A percentile compares a stretch with the other conserved stretches of the same genome.
Evolutionary conservation across 768 basidiomycete species (phyloP).

Genomic region (Serpula lacrymans): DNA sequence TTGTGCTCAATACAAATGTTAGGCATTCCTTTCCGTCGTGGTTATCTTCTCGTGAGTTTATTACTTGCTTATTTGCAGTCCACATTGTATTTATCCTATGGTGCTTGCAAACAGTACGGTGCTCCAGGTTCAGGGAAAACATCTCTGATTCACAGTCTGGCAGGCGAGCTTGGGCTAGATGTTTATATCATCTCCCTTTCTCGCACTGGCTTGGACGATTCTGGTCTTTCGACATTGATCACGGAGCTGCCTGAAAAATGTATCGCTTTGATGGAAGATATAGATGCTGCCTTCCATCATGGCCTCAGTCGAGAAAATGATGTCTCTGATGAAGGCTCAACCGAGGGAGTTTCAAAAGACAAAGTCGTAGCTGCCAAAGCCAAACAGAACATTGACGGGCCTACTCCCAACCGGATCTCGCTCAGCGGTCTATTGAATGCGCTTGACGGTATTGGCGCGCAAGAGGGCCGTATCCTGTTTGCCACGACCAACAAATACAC

Average conservation of each 20-base stretch:
- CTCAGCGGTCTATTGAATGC: slow-evolving; percentile 76
- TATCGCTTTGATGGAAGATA: slow-evolving; percentile 81
- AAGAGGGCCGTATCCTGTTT: slow-evolving; percentile 79
- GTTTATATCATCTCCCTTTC: slow-evolving; percentile 73
- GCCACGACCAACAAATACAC: slow-evolving; percentile 76
- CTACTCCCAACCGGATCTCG: slow-evolving; percentile 40
- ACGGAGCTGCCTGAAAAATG: slow-evolving; percentile 63
- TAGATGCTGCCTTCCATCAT: slow-evolving; percentile 70
- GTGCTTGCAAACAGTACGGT: slow-evolving; percentile 44
- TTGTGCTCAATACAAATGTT: neutral
- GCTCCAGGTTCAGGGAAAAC: slow-evolving; percentile 80
- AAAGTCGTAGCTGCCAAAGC: no score
- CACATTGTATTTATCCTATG: slow-evolving; percentile 1
- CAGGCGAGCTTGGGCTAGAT: slow-evolving; percentile 73
- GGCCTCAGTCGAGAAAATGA: slow-evolving; percentile 33
- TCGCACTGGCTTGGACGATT: slow-evolving; percentile 60
- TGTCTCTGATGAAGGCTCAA: no score
- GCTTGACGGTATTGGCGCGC: slow-evolving; percentile 76
- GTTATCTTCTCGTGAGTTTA: slow-evolving; percentile 57
- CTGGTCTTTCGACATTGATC: slow-evolving; percentile 53
- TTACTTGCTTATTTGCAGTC: neutral
- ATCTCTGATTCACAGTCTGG: slow-evolving; percentile 70
- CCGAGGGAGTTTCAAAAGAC: no score
- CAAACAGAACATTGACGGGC: slow-evolving; percentile 3
- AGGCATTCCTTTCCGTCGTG: slow-evolving; percentile 73